Conservation (phyloP, 2,329 filamentous ascomycete species). For the Chalara sp. region DNA sequence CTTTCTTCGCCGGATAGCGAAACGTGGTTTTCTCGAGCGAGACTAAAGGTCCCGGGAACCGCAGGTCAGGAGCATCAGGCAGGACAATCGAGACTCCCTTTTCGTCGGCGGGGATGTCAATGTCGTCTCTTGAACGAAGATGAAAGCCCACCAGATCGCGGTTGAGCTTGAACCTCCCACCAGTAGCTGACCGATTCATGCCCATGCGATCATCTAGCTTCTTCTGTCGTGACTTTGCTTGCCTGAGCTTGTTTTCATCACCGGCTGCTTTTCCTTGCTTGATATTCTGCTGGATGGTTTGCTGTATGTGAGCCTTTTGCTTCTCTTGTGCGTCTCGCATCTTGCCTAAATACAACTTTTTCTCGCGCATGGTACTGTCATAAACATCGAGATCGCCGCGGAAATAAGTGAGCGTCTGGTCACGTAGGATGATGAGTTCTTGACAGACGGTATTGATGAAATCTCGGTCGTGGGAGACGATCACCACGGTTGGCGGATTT, state of each 20-base stretch:
- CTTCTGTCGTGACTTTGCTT: constrained; percentile 78
- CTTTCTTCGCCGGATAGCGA: constrained; percentile 43
- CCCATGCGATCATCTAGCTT: constrained; percentile 79
- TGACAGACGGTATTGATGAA: constrained; percentile 71
- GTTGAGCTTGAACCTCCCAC: constrained; percentile 75
- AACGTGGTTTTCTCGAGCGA: constrained; percentile 65
- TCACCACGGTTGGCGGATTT: constrained; percentile 58
- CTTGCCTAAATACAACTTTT: constrained; percentile 59
- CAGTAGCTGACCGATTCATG: constrained; percentile 63
- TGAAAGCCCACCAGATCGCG: constrained; percentile 62
- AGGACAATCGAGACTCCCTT: constrained; percentile 50
- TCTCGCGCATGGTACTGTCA: constrained; percentile 60
- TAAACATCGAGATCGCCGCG: constrained; percentile 68
- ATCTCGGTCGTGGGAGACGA: constrained; percentile 80
- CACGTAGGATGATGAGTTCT: constrained; percentile 69
- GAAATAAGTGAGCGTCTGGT: constrained; percentile 67
- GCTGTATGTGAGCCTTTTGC: constrained; percentile 74
- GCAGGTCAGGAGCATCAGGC: constrained; percentile 59
- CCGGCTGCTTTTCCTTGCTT: constrained; percentile 69
- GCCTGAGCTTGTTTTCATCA: constrained; percentile 79
- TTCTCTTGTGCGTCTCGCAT: constrained; percentile 80
- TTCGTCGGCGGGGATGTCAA: constrained; percentile 63
- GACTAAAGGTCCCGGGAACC: constrained; percentile 69
- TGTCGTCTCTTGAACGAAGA: constrained; percentile 51
- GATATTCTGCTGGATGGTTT: constrained; percentile 68